Percentiles rank a stretch among this genome's conserved stretches.
These are phyloP conservation scores for Acer negundo DNA, from an alignment of 345 rosid species.

Conservation along the genomic window DNA sequence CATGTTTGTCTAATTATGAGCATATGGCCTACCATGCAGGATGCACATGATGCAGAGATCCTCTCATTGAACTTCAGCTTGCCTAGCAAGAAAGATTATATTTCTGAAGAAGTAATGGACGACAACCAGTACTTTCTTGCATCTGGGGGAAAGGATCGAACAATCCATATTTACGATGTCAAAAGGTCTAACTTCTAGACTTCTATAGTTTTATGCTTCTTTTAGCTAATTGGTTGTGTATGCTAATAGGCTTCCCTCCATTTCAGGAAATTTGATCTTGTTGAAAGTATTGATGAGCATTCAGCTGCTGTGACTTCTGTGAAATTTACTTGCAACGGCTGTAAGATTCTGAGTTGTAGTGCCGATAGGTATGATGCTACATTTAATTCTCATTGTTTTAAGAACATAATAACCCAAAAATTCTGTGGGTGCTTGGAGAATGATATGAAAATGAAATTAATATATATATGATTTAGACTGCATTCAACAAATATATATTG, in stretches of 20 bases:
- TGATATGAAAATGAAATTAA: neutral
- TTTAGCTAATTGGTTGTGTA: constrained; percentile 20
- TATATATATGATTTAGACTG: constrained; percentile 1
- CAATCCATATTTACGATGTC: constrained; percentile 71
- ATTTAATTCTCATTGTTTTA: neutral
- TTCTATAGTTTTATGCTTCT: constrained; percentile 19
- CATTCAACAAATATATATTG: constrained; percentile 3
- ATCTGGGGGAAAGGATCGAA: constrained; percentile 73
- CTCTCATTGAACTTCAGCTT: constrained; percentile 77
- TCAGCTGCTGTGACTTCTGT: constrained; percentile 82
- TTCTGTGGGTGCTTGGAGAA: neutral
- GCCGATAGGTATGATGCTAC: constrained; percentile 62
- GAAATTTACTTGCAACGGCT: constrained; percentile 54
- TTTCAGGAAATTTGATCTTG: constrained; percentile 70
- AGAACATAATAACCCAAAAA: constrained; percentile 1
- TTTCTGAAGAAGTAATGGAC: constrained; percentile 34
- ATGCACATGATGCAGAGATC: constrained; percentile 71
- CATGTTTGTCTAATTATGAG: constrained; percentile 18
- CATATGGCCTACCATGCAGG: constrained; percentile 41
- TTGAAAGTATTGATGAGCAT: constrained; percentile 62
- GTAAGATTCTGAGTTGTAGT: constrained; percentile 71
- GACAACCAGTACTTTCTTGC: constrained; percentile 60
- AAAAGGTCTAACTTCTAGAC: constrained; percentile 48
- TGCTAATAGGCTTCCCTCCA: constrained; percentile 25
- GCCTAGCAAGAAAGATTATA: constrained; percentile 35